Evolutionary conservation across 192 early-diverging fungal genomes (phyloP), one percentile per base, ranked within the genome.

Genomic region (Funneliformis geosporum): DNA sequence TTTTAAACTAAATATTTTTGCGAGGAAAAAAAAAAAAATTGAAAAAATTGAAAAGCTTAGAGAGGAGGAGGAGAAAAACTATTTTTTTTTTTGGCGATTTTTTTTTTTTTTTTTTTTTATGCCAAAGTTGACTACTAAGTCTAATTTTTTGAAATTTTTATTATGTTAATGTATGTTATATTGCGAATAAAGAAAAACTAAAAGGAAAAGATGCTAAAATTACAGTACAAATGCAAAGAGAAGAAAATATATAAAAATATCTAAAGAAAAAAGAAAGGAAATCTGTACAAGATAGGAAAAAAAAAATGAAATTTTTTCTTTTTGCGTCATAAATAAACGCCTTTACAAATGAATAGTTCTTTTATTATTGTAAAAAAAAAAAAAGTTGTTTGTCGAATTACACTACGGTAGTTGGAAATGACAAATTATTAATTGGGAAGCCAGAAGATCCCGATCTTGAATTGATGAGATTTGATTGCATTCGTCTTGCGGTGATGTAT

Each of bases 261-360:
- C 67, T 69, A 69, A 69, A 18, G 25, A 28, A 69, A 69, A 69
- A 65, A 65, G 33, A 33, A 33, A 33, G 33, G 28, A 65, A 65
- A 65, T 6, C 67, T 69, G 67, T 69, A 69, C 67, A 69, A 9
- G 42, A 5, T 43, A 69, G 39, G 42, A 69, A 69, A 69, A 42
- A 28, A 16, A 14, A 18, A 39, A n/a, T n/a, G n/a, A 21, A 69
- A 43, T 42, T 14, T 11, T 42, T 40, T n/a, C 39, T 40, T 42
- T 33, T 68, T 69, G 67, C 67, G 67, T 21, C 67, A 68, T 68
- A 40, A 69, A 69, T 69, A 69, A 65, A 69, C 67, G 67, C 67
- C 67, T 69, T 69, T 69, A 69, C 67, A 69, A 67, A 38, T 67
- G 33, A 38, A 69, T 69, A 40, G 39, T 40, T 33, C 62, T 65